Evolutionary conservation across 306 rosid species (phyloP), one percentile per base, ranked within the genome.

Genomic region (Quercus aquifolioides): DNA sequence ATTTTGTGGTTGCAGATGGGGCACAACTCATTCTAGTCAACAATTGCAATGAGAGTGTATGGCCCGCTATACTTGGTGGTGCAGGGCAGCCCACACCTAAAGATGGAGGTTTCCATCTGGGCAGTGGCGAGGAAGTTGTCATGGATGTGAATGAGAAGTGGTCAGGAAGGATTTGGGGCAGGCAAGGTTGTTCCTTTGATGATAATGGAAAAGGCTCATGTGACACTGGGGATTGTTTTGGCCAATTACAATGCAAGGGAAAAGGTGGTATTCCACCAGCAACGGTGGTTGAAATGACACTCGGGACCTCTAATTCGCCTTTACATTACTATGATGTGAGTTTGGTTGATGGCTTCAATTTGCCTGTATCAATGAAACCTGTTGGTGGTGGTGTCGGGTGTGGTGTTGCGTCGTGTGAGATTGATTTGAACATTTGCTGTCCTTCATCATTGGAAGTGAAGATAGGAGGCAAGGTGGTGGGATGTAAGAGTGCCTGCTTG

Each of bases 101-200:
- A 74, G 86, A 92, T 23, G 97, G 99, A 0, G 99, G 99, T 18
- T 80, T 92, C 73, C 97, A 88, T 67, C 92, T 94, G 8, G 95
- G 97, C 2, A 90, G 91, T 8, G 97, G 99, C 0, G 89, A 91
- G 69, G 97, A 94, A 76, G 73, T 77, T 28, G 97, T 94, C 0
- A 72, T 92, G 18, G 97, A 88, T 14, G 84, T 88, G 19, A 84
- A 86, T 5, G 93, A 91, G 6, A 94, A 94, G 20, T 94, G 97
- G 97, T 94, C 99, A 17, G 99, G 99, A 1, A 86, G 99, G 81
- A 92, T 94, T 46, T 94, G 97, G 99, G 97, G 94, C 1, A 89
- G 99, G 80, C 99, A 94, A 52, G 99, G 94, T 13, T 94, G 99
- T 55, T 62, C 20, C 76, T 94, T 94, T 64, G 90, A 89, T 83